phyloP scores from a whole-genome alignment of 169 alveolate genomes.

The Cryptosporidium ubiquitum region DNA sequence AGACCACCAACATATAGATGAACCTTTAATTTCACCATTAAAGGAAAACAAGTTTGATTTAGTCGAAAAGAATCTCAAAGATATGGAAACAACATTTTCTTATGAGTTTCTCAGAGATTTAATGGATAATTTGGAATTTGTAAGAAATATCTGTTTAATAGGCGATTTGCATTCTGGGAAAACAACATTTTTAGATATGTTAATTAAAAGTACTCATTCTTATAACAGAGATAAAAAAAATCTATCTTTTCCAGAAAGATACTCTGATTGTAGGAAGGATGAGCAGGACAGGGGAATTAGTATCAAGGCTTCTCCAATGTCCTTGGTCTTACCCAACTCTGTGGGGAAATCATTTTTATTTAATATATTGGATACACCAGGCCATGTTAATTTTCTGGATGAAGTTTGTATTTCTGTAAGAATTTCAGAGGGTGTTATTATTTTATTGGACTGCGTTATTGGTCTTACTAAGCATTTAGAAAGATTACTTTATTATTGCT shows the following conservation, averaged over 20 bases:
- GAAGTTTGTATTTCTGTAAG: constrained; percentile 96
- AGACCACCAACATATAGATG: constrained; percentile 97
- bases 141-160: constrained; percentile 94
- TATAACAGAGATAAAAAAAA: constrained; percentile 80
- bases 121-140: constrained; percentile 91
- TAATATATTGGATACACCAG: constrained; percentile 95
- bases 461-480: constrained; percentile 95
- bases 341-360: constrained; percentile 89
- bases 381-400: constrained; percentile 97
- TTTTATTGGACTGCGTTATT: constrained; percentile 95
- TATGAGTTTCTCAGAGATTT: constrained; percentile 92
- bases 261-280: constrained; percentile 96
- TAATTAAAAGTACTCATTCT: constrained; percentile 93
- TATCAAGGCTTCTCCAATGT: constrained; percentile 96
- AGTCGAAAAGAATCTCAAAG: constrained; percentile 83
- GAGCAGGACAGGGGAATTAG: constrained; percentile 97
- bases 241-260: constrained; percentile 79
- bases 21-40: constrained; percentile 96
- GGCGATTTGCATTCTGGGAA: constrained; percentile 99
- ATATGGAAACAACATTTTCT: constrained; percentile 91
- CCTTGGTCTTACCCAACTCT: constrained; percentile 91
- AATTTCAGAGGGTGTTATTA: constrained; percentile 95
- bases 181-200: constrained; percentile 95
- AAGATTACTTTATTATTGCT: constrained; percentile 86
- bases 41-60: constrained; percentile 89